Conservation (phyloP, 345 rosid species). For the Camelina neglecta region DNA sequence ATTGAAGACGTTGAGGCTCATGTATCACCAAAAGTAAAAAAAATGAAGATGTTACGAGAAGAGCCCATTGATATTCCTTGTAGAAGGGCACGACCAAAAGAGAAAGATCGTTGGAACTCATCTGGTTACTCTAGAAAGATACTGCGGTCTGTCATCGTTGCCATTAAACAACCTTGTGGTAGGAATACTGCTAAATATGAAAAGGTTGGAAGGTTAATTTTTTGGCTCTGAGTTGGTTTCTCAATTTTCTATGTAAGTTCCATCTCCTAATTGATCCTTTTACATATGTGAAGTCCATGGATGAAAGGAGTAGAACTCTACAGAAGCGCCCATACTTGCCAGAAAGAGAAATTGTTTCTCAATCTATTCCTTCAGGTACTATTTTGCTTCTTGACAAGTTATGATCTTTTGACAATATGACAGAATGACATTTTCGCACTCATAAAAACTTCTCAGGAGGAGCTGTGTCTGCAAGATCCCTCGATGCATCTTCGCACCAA, state of each 20-base stretch:
- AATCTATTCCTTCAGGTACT: slow-evolving; percentile 40
- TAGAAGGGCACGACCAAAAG: slow-evolving; percentile 13
- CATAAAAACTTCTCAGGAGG: slow-evolving; percentile 35
- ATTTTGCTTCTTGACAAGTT: slow-evolving; percentile 7
- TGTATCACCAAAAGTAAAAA: slow-evolving; percentile 30
- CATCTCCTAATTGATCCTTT: slow-evolving; percentile 17
- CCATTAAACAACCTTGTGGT: slow-evolving; percentile 35
- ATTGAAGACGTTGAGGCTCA: slow-evolving; percentile 22
- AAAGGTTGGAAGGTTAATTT: slow-evolving; percentile 44
- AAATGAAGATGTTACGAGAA: slow-evolving; percentile 26
- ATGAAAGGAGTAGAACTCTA: slow-evolving; percentile 20
- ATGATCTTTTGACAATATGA: slow-evolving; percentile 8
- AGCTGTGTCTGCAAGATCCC: slow-evolving; percentile 34
- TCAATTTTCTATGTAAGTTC: slow-evolving; percentile 10
- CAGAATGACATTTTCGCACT: neutral
- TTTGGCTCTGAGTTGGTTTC: slow-evolving; percentile 8
- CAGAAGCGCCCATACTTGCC: slow-evolving; percentile 22
- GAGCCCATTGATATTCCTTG: slow-evolving; percentile 31
- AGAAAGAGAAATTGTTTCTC: slow-evolving; percentile 36
- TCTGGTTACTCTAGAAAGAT: slow-evolving; percentile 31
- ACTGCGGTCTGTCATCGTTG: slow-evolving; percentile 34
- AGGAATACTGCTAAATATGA: slow-evolving; percentile 29
- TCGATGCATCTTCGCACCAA: slow-evolving; percentile 18
- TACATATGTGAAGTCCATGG: slow-evolving; percentile 11
- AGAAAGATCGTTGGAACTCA: slow-evolving; percentile 16